Percentiles rank a stretch among this genome's conserved stretches.
These are phyloP conservation scores for Cordyceps javanica DNA, from an alignment of 2,329 filamentous ascomycete genomes.

Conservation along the genomic window DNA sequence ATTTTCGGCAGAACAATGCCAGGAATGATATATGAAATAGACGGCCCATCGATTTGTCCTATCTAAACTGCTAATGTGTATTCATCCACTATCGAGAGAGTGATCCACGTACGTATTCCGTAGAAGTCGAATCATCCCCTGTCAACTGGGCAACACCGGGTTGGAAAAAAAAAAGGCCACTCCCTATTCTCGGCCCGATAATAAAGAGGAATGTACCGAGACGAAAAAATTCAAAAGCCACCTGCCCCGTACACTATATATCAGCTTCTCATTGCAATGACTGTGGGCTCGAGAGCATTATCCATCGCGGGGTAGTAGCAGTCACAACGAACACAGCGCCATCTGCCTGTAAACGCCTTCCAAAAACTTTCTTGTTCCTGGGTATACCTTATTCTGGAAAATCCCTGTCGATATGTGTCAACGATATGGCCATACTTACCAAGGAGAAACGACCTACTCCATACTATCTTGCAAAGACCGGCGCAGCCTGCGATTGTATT, in stretches of 20 bases:
- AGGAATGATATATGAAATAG: neutral
- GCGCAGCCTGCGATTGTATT: conserved; percentile 75
- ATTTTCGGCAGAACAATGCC: neutral
- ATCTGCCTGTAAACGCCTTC: neutral
- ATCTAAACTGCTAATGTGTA: neutral
- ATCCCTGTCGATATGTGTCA: conserved; percentile 22
- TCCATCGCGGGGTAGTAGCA: no score
- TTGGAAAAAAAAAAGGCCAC: no score
- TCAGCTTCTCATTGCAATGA: neutral
- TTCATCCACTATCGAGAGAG: neutral
- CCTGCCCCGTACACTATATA: neutral
- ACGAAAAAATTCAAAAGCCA: neutral
- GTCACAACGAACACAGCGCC: no score
- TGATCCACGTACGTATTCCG: neutral
- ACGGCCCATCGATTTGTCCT: neutral
- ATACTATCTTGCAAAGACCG: conserved; percentile 67
- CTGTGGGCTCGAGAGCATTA: no score
- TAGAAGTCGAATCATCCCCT: neutral
- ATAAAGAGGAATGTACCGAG: neutral
- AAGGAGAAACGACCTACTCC: conserved; percentile 41
- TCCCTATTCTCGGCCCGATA: neutral
- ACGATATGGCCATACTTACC: neutral
- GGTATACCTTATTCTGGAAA: conserved; percentile 24
- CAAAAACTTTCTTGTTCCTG: neutral
- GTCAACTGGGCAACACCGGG: neutral